Conservation (phyloP, 169 alveolate species). For the Neospora caninum region DNA sequence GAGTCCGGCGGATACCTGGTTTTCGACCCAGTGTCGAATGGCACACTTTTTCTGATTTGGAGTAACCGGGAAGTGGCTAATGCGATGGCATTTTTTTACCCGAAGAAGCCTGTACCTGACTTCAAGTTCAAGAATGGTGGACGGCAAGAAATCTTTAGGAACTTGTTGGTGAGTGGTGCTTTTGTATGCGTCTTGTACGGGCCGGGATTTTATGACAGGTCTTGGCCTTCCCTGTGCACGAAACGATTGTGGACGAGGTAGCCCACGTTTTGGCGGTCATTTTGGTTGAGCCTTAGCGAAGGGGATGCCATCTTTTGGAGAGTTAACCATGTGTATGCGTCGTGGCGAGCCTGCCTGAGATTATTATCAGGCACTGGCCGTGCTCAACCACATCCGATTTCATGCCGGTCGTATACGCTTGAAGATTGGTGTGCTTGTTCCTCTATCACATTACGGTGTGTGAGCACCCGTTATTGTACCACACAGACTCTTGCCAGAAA, state of each 20-base stretch:
- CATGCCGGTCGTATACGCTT: too few species aligned
- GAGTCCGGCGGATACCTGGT: constrained; percentile 71
- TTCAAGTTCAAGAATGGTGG: constrained; percentile 72
- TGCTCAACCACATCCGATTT: too few species aligned
- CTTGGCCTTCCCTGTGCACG: too few species aligned
- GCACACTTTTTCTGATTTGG: constrained; percentile 75
- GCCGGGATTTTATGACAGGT: not conserved
- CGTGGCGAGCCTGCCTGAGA: too few species aligned
- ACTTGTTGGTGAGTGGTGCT: constrained; percentile 61
- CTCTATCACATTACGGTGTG: not conserved
- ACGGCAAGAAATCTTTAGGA: constrained; percentile 71
- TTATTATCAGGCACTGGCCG: too few species aligned
- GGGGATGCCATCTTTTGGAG: too few species aligned
- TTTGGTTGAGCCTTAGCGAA: too few species aligned
- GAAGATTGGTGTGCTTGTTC: too few species aligned
- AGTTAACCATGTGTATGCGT: too few species aligned
- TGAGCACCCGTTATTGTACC: not conserved
- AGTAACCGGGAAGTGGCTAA: constrained; percentile 62
- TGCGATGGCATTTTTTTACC: constrained; percentile 69
- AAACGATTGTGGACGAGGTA: too few species aligned
- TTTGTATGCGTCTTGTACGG: not conserved
- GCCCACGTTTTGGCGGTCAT: too few species aligned
- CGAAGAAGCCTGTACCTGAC: constrained; percentile 71
- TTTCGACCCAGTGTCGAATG: constrained; percentile 74
- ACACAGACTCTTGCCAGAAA: not conserved